A percentile compares a stretch with the other conserved stretches of the same genome.
These are phyloP conservation scores for Ganoderma lingzhi DNA, from an alignment of 1,284 basidiomycete species.

Conservation along the genomic window DNA sequence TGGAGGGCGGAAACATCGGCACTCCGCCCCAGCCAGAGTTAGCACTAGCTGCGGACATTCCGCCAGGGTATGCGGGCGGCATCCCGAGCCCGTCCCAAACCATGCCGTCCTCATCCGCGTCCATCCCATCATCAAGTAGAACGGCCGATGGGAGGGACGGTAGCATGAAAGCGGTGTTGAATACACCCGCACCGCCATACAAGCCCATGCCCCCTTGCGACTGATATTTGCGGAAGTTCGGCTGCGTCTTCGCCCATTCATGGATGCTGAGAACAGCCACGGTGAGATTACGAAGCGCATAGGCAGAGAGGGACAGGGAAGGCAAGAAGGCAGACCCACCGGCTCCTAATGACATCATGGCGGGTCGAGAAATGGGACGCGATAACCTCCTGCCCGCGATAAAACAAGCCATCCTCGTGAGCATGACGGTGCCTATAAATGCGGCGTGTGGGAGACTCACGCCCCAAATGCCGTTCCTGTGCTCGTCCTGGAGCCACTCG, in stretches of 20 bases:
- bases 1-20: neutral
- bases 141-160: neutral
- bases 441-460: slow-evolving; percentile 39
- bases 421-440: neutral
- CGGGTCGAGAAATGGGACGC: slow-evolving; percentile 55
- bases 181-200: neutral
- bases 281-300: neutral
- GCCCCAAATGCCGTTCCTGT: slow-evolving; percentile 54
- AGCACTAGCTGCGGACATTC: neutral
- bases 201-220: neutral
- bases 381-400: slow-evolving; percentile 53
- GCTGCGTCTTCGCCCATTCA: slow-evolving; percentile 47
- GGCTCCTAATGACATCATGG: slow-evolving; percentile 49
- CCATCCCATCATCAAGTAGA: neutral
- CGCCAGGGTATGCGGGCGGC: neutral
- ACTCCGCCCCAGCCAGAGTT: neutral
- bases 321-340: slow-evolving; percentile 41
- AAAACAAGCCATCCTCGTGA: neutral
- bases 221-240: slow-evolving; percentile 38
- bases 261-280: slow-evolving; percentile 43
- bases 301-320: neutral
- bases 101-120: slow-evolving; percentile 13
- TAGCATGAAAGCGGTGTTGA: neutral
- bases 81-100: neutral
- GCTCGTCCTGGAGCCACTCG: slow-evolving; percentile 56